Base-by-base conservation (phyloP, 495 filamentous ascomycete genomes). In the Apiosordaria backusii region DNA sequence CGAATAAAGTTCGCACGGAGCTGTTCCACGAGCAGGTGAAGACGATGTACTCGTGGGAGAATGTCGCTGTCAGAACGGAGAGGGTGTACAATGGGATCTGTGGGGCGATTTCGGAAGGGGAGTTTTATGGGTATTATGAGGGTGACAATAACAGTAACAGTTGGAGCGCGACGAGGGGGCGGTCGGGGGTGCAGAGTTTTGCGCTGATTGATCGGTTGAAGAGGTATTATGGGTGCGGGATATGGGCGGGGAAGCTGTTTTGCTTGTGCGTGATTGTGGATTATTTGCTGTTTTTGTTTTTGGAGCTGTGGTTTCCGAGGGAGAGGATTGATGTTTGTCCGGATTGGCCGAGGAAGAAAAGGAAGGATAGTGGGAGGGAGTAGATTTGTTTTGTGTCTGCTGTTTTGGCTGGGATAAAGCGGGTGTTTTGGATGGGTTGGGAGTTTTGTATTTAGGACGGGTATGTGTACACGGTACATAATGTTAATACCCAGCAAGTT, bases 201-300 rank as follows among this genome's bases (percentile, higher is more conserved):
- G 91, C 92, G 1, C 84, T 99, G 25, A 97, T 99, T 70, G 95
- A 99, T 73, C 85, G 95, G 21, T 76, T 99, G 23, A 99, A 99
- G 77, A 79, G 93, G 25, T 98, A 99, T 72, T 99, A 98, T 72
- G 95, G 95, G n/a, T 99, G 95, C 72, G 95, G 95, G n/a, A 92
- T 98, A 50, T 99, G 95, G 95, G 95, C 95, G 10, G 95, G 95
- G 7, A 99, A 99, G 78, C 78, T 99, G 23, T 99, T 99, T 73
- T 97, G 93, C 70, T 78, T 99, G 2, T 97, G 93, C 66, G 93
- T 94, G 18, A 88, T 97, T 67, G 89, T 99, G 57, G 95, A 99
- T 74, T 97, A 94, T 70, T 74, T 99, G 67, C 81, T 99, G 59
- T 96, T 90, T 67, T 82, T 96, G 27, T 86, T 94, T 62, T 79